These are phyloP conservation scores for Dujonia santamariae DNA, from an alignment of 1,139 yeast genomes.

Conservation along the genomic window DNA sequence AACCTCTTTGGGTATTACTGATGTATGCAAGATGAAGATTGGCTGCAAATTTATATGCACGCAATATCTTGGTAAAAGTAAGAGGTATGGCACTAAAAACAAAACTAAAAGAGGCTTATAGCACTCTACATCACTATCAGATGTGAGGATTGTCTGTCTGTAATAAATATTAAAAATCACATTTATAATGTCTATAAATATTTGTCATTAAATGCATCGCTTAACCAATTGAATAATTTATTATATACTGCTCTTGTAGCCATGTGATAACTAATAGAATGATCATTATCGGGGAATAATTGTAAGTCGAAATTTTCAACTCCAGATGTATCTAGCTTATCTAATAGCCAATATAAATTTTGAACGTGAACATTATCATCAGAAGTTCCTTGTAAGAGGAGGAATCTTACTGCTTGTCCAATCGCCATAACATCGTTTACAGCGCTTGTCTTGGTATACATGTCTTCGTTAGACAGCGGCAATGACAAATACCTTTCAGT, in stretches of 20 bases:
- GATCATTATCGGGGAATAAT: conserved; percentile 92
- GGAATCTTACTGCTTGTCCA: conserved; percentile 51
- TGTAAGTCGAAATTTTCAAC: conserved; percentile 87
- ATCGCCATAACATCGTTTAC: conserved; percentile 36
- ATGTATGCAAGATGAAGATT: no score
- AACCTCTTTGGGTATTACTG: no score
- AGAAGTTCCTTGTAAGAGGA: conserved; percentile 92
- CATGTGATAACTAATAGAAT: conserved; percentile 73
- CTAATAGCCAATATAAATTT: conserved; percentile 74
- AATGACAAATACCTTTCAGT: conserved; percentile 88
- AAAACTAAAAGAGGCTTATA: no score
- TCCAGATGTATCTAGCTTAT: conserved; percentile 55
- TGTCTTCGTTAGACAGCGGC: conserved; percentile 54
- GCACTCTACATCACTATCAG: no score
- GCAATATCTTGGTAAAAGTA: no score
- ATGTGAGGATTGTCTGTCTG: no score
- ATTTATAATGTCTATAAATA: no score
- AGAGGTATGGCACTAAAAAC: no score
- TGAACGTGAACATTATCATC: conserved; percentile 97
- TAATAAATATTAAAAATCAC: no score
- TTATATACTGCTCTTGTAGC: conserved; percentile 76
- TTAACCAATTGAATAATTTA: conserved; percentile 66
- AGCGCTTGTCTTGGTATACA: conserved; percentile 45
- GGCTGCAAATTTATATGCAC: no score
- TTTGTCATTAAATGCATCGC: conserved; percentile 61